Evolutionary conservation across 345 rosid species (phyloP), one percentile per base, ranked within the genome.

Genomic region (Eucalyptus tenuipes): DNA sequence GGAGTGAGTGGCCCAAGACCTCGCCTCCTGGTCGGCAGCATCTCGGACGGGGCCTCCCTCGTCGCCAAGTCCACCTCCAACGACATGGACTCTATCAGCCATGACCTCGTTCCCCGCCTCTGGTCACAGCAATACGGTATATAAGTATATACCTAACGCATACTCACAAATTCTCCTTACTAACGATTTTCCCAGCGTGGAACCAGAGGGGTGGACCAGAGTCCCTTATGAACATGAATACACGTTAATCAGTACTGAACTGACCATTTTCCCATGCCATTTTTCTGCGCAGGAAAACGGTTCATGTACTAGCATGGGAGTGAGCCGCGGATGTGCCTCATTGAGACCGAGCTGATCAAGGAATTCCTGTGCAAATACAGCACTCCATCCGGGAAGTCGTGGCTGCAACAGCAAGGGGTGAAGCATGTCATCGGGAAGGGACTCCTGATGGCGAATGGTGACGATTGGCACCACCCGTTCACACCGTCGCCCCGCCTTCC

Each of bases 1-100:
- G 99, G 98, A 3, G 97, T 98, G 89, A 93, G 92, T 91, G 99
- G 99, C 57, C 99, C 99, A 11, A 91, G 90, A 47, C 97, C 99
- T 42, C 93, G 95, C 49, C 93, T 91, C 82, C 92, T 98, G 15
- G 93, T 94, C 33, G 99, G 99, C 37, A 97, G 97, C 96, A 93
- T 98, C 89, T 42, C 90, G n/a, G 97, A 97, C 44, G 91, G 95
- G 91, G 90, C 95, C 80, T 68, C 94, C 33, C 92, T 97, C 24
- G 90, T 96, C 85, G 92, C 98, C 59, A 89, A 91, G 20, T 93
- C 99, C 3, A 91, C 96, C 90, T 91, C 99, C 87, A 75, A 86
- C 10, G 97, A 95, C 89, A 93, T 94, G 93, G 93, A 93, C 47
- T 87, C 88, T 86, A 92, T 98, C 92, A 29, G 90, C 89, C 99